Base-by-base conservation (phyloP, 2,329 filamentous ascomycete species). In the Xylaria sp. region DNA sequence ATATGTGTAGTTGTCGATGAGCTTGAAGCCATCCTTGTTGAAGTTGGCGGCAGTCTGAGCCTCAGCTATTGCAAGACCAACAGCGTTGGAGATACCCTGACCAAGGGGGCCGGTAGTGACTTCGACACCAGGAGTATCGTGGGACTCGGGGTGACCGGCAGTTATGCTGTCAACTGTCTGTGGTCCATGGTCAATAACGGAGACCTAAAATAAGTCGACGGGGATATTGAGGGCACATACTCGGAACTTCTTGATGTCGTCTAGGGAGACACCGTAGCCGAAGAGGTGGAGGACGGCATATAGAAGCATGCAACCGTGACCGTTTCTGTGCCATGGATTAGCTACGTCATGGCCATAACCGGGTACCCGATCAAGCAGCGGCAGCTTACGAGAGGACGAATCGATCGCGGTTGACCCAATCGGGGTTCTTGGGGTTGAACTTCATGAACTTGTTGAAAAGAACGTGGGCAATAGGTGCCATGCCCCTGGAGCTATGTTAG, bases 361-460 rank as follows among this genome's bases (percentile, higher is more conserved):
- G 30, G n/a, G 45, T 61, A 50, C 50, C 3, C 36, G 46, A 53
- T 2, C 2, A 30, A n/a, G 53, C 28, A 4, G 45, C 4, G 32
- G 60, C 52, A 23, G 91, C 94, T 89, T 89, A 97, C 94, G 96
- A 99, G 81, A 99, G 94, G 71, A 99, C 94, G 80, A 99, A 99
- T 82, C 96, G 92, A 85, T 99, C 96, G 80, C 96, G 91, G 90
- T 98, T 98, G 78, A 96, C 79, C 94, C 94, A 99, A 73, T 93
- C 87, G 77, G 96, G 93, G 89, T 97, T 97, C 91, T 97, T 97
- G 78, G 96, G 96, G 91, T 98, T 99, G 89, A 97, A 99, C 82
- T 85, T 97, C 93, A 99, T 93, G 88, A 97, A 97, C 84, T 96
- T 97, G 90, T 97, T 97, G 87, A 93, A 99, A 73, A 99, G 90